Conservation (phyloP, 2,329 filamentous ascomycete species). For the Paraphaeosphaeria sporulosa region DNA sequence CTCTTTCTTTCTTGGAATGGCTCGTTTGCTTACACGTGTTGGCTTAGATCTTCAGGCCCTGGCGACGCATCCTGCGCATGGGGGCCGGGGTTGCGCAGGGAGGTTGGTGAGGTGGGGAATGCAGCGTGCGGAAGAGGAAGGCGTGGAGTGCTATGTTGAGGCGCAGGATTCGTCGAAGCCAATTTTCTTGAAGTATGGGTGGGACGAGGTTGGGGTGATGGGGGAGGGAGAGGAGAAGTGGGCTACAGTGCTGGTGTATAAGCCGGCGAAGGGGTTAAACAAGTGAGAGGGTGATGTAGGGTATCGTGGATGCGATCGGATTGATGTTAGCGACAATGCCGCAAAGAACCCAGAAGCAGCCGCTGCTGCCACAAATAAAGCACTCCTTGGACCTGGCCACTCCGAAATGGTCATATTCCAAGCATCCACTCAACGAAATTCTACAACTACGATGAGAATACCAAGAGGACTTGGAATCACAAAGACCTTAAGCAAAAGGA, state of each 20-base stretch:
- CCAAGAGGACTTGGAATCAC: too few relatives aligned
- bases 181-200: conserved; percentile 2
- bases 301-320: not conserved
- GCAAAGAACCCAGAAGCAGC: too few relatives aligned
- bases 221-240: not conserved
- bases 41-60: not conserved
- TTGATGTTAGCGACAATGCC: too few relatives aligned
- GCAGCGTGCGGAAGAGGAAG: not conserved
- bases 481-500: too few relatives aligned
- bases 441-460: too few relatives aligned
- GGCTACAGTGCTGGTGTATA: not conserved
- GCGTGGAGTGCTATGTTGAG: conserved; percentile 2
- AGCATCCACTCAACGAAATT: too few relatives aligned
- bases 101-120: not conserved
- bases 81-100: not conserved
- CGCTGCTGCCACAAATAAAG: too few relatives aligned
- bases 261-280: not conserved
- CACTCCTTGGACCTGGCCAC: too few relatives aligned
- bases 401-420: too few relatives aligned
- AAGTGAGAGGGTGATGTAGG: not conserved
- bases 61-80: conserved; percentile 2
- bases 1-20: too few relatives aligned
- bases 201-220: not conserved
- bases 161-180: conserved; percentile 4
- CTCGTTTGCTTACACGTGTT: not conserved